These are phyloP conservation scores for Letharia lupina DNA, from an alignment of 495 filamentous ascomycete species.

Conservation along the genomic window DNA sequence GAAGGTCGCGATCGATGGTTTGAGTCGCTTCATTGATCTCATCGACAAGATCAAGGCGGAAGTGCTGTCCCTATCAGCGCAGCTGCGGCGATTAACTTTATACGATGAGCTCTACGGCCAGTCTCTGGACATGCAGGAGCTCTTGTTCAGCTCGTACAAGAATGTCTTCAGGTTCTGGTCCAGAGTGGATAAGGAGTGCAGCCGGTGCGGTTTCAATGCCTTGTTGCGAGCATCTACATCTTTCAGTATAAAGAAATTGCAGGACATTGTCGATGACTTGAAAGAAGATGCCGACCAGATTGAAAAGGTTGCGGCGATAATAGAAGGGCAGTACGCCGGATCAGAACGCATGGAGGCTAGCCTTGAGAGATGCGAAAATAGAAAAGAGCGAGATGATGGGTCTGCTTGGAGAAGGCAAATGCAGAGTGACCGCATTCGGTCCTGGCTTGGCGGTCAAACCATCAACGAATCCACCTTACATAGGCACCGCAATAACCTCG, in stretches of 20 bases:
- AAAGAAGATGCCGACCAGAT: constrained; percentile 9
- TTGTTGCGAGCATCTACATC: constrained; percentile 6
- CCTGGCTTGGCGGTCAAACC: constrained; percentile 10
- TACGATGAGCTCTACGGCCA: constrained; percentile 14
- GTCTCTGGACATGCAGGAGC: constrained; percentile 13
- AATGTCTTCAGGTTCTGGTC: constrained; percentile 15
- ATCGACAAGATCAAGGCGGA: constrained; percentile 11
- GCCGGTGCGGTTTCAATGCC: constrained; percentile 2
- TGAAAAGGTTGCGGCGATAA: not conserved
- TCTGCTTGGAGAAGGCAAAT: constrained; percentile 11
- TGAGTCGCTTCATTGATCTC: constrained; percentile 5
- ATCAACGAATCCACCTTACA: constrained; percentile 2
- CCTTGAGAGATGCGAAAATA: constrained; percentile 2
- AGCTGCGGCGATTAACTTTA: constrained; percentile 5
- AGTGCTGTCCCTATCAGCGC: not conserved
- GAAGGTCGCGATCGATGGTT: constrained; percentile 6
- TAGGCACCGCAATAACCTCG: constrained; percentile 7
- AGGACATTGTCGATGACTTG: constrained; percentile 3
- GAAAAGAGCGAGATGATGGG: constrained; percentile 3
- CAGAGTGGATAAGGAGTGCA: constrained; percentile 15
- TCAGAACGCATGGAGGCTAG: not conserved
- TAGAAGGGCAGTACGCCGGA: constrained; percentile 4
- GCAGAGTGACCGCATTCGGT: constrained; percentile 11
- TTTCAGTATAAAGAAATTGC: constrained; percentile 7
- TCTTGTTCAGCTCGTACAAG: constrained; percentile 8